Percentiles rank a stretch among this genome's conserved stretches.
phyloP scores from a whole-genome alignment of 352 stramenopile genomes.

The Globisporangium viniferum region DNA sequence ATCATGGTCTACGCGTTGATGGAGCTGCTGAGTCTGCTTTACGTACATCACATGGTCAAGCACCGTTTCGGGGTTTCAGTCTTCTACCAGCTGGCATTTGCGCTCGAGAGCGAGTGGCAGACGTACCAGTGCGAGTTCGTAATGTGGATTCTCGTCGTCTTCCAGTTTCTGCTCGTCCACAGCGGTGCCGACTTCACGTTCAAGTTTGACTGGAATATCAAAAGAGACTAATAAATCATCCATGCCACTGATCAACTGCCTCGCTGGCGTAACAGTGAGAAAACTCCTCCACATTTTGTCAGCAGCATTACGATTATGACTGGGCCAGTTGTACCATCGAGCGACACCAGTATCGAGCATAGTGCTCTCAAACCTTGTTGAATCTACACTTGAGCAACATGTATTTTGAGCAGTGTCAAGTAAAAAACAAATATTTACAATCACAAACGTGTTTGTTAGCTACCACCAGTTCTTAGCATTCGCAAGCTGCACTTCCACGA shows the following conservation, averaged over 20 bases:
- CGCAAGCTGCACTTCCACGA: conserved; percentile 50
- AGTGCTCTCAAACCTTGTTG: not conserved
- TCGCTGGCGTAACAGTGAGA: too few relatives aligned
- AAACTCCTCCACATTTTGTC: too few relatives aligned
- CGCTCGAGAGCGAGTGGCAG: not conserved
- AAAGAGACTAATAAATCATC: not conserved
- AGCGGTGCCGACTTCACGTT: not conserved
- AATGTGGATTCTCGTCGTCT: not conserved
- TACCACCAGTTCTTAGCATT: not conserved
- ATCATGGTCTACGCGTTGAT: conserved; percentile 21
- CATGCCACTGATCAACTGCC: too few relatives aligned
- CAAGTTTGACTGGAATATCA: not conserved
- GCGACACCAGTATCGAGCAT: not conserved
- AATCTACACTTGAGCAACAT: not conserved
- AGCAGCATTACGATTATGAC: too few relatives aligned
- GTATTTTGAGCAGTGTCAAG: too few relatives aligned
- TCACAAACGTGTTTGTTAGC: too few relatives aligned
- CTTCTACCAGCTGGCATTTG: conserved; percentile 25
- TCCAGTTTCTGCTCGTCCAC: not conserved
- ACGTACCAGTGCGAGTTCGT: not conserved
- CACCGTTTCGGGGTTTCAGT: conserved; percentile 16
- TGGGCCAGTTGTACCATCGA: too few relatives aligned
- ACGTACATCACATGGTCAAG: conserved; percentile 15
- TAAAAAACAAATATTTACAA: too few relatives aligned
- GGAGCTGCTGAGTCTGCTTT: conserved; percentile 18